A percentile compares a stretch with the other conserved stretches of the same genome.
phyloP scores from a whole-genome alignment of 306 rosid species.

The Spatholobus suberectus region DNA sequence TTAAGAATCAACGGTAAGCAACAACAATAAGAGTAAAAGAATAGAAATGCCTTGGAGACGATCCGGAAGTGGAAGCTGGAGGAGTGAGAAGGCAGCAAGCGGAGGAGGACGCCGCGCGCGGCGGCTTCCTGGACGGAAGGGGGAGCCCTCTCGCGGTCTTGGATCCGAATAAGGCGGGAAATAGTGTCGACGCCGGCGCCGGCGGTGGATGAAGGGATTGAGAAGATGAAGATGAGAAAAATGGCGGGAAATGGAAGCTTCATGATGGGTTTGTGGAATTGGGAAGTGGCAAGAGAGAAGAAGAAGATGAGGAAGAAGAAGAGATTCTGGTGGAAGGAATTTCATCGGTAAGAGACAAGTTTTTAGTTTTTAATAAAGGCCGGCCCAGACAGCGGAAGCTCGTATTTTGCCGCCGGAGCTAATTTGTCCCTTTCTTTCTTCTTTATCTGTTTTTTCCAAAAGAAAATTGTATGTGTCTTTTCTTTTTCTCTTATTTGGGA shows the following conservation, averaged over 20 bases:
- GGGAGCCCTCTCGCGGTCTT: slow-evolving; percentile 71
- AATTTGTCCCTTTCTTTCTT: neutral
- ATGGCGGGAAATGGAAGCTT: slow-evolving; percentile 47
- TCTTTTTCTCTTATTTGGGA: neutral
- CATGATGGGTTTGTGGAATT: slow-evolving; percentile 38
- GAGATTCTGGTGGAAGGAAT: slow-evolving; percentile 2
- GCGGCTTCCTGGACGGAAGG: slow-evolving; percentile 73
- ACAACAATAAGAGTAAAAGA: neutral
- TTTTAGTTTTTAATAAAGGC: slow-evolving; percentile 42
- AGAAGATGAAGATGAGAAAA: slow-evolving; percentile 37
- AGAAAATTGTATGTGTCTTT: neutral
- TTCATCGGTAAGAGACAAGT: slow-evolving; percentile 34
- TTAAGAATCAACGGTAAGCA: neutral
- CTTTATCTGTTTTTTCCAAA: neutral
- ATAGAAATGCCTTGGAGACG: slow-evolving; percentile 57
- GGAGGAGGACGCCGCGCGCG: slow-evolving; percentile 72
- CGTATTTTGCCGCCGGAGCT: slow-evolving; percentile 29
- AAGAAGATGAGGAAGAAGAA: slow-evolving; percentile 26
- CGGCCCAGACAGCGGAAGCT: slow-evolving; percentile 43
- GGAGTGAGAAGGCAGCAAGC: slow-evolving; percentile 72
- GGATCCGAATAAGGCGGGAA: slow-evolving; percentile 69
- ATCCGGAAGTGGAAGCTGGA: slow-evolving; percentile 71
- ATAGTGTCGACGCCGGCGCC: slow-evolving; percentile 59
- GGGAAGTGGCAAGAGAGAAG: neutral
- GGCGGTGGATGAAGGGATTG: slow-evolving; percentile 30